Evolutionary conservation across 1,139 yeast species (phyloP).

Genomic region (Suhomyces panamericanus): DNA sequence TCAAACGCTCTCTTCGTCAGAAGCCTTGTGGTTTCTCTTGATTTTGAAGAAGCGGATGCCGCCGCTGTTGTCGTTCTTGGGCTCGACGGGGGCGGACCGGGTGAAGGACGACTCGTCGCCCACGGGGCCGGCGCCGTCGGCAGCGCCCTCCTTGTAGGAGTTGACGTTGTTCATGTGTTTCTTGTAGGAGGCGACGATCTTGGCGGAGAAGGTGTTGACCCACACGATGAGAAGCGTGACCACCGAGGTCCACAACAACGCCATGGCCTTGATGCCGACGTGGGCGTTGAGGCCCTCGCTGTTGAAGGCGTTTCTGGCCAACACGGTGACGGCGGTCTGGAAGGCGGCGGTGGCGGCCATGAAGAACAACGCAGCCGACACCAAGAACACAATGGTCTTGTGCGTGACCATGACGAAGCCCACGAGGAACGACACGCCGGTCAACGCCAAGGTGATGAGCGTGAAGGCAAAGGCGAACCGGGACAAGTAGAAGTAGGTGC

Average conservation of each 20-base stretch:
- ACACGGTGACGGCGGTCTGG: conserved; percentile 65
- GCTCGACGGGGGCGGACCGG: conserved; percentile 35
- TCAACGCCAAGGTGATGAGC: conserved; percentile 59
- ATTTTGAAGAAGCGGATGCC: conserved; percentile 80
- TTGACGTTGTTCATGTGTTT: conserved; percentile 43
- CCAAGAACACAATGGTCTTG: conserved; percentile 54
- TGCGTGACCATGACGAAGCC: conserved; percentile 54
- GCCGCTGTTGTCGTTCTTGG: conserved; percentile 44
- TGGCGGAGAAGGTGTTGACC: conserved; percentile 55
- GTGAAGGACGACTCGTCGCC: conserved; percentile 51
- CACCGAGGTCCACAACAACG: conserved; percentile 70
- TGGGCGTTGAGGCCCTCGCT: conserved; percentile 42
- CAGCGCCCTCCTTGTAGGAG: conserved; percentile 17
- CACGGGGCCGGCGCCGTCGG: conserved; percentile 18
- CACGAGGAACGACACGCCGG: conserved; percentile 42
- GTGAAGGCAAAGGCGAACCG: conserved; percentile 70
- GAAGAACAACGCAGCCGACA: conserved; percentile 53
- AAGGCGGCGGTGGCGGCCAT: conserved; percentile 60
- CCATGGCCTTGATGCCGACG: conserved; percentile 59
- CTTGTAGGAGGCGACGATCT: conserved; percentile 48
- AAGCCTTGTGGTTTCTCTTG: conserved; percentile 62
- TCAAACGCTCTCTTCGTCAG: conserved; percentile 63
- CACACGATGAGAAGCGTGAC: conserved; percentile 53
- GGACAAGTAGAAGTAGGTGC: conserved; percentile 64
- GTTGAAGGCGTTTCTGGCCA: conserved; percentile 66